phyloP scores from a whole-genome alignment of 2,329 filamentous ascomycete genomes.

The Colletotrichum tamarilloi region DNA sequence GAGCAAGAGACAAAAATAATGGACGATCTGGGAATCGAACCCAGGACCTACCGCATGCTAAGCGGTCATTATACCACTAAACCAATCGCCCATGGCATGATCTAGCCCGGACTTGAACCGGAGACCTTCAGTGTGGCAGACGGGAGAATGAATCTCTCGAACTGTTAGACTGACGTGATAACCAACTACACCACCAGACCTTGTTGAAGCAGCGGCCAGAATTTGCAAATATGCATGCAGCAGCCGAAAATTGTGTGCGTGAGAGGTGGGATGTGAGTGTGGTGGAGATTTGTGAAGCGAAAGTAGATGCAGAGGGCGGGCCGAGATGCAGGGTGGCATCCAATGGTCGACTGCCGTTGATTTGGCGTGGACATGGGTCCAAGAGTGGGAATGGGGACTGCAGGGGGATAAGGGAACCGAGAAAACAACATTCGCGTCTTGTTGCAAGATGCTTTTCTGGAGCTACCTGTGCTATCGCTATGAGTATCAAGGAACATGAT shows the following conservation, averaged over 20 bases:
- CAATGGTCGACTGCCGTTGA: neutral
- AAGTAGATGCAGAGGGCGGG: conserved; percentile 1
- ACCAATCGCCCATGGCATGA: conserved; percentile 12
- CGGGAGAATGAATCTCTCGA: neutral
- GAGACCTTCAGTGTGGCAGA: conserved; percentile 32
- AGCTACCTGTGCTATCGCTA: neutral
- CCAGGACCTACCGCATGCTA: conserved; percentile 16
- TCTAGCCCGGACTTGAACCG: conserved; percentile 35
- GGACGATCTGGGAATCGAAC: conserved; percentile 13
- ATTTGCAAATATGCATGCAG: neutral
- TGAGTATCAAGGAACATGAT: neutral
- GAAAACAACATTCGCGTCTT: neutral
- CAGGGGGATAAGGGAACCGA: neutral
- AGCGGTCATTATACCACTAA: conserved; percentile 18
- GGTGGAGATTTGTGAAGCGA: neutral
- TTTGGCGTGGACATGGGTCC: neutral
- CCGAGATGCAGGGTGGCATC: conserved; percentile 2
- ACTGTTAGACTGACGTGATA: conserved; percentile 61
- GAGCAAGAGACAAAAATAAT: neutral
- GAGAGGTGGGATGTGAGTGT: neutral
- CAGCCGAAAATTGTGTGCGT: neutral
- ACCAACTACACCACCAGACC: conserved; percentile 49
- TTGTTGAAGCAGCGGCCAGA: rapidly evolving
- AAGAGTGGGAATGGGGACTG: neutral
- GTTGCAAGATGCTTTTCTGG: neutral